These are phyloP conservation scores for Tolypocladium amazonense DNA, from an alignment of 2,329 filamentous ascomycete species.

Conservation along the genomic window DNA sequence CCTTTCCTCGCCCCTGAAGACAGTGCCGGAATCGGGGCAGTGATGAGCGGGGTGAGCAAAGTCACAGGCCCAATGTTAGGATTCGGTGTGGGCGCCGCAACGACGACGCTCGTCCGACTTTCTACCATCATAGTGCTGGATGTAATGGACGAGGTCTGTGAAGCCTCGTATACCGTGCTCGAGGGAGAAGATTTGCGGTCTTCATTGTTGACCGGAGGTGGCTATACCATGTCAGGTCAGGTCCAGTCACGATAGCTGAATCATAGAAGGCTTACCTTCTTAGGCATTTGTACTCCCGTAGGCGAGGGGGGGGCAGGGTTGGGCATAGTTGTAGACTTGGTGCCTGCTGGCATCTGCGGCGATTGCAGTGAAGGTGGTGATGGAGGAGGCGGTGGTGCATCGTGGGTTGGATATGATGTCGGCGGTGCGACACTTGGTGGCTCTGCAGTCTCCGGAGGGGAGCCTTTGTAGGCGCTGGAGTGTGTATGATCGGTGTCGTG, in stretches of 20 bases:
- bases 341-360: neutral
- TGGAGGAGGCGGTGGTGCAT: neutral
- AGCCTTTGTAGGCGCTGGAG: neutral
- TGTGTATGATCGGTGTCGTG: neutral
- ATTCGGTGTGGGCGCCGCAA: neutral
- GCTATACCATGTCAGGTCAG: neutral
- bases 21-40: neutral
- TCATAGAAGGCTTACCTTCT: neutral
- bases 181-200: neutral
- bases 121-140: neutral
- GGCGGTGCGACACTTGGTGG: neutral
- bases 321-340: neutral
- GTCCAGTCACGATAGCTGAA: neutral
- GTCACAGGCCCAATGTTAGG: neutral
- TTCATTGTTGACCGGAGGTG: neutral
- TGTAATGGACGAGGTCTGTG: neutral
- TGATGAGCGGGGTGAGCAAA: neutral
- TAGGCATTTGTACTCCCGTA: neutral
- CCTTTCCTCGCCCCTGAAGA: conserved; percentile 4
- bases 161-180: neutral
- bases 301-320: neutral
- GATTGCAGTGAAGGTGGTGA: neutral
- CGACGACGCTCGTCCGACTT: neutral
- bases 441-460: neutral
- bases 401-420: neutral